Evolutionary conservation across 2,329 filamentous ascomycete genomes (phyloP).

Genomic region (Cordyceps tenuipes): DNA sequence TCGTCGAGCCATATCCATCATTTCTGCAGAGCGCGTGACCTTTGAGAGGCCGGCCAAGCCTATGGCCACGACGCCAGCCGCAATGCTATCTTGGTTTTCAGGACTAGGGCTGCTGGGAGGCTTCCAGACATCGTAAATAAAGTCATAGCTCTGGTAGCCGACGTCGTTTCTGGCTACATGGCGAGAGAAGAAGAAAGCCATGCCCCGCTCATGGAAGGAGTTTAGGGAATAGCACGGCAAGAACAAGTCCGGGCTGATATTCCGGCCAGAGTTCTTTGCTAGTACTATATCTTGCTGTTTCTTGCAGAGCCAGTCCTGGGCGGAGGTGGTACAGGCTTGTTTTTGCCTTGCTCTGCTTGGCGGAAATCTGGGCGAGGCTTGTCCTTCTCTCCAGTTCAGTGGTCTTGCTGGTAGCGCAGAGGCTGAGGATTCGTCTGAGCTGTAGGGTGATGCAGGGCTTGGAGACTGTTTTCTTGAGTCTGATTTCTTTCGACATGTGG

Average conservation of each 20-base stretch:
- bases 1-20: conserved; percentile 39
- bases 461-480: conserved; percentile 17
- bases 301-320: not conserved
- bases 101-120: conserved; percentile 28
- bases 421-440: not conserved
- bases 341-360: not conserved
- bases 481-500: conserved; percentile 24
- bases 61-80: conserved; percentile 46
- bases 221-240: conserved; percentile 3
- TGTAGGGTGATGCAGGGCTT: conserved; percentile 12
- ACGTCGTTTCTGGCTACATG: conserved; percentile 40
- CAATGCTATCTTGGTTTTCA: conserved; percentile 34
- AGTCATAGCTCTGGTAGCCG: conserved; percentile 43
- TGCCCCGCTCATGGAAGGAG: conserved; percentile 35
- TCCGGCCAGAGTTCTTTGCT: not conserved
- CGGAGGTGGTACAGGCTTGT: not conserved
- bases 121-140: conserved; percentile 45
- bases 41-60: conserved; percentile 44
- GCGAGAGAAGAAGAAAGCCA: conserved; percentile 42
- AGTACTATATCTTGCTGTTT: not conserved
- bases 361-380: not conserved
- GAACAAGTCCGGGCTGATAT: not conserved
- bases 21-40: conserved; percentile 31
- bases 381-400: not conserved
- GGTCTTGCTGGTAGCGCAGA: not conserved